Conservation (phyloP, 2,329 filamentous ascomycete genomes). For the Neopestalotiopsis rosae region DNA sequence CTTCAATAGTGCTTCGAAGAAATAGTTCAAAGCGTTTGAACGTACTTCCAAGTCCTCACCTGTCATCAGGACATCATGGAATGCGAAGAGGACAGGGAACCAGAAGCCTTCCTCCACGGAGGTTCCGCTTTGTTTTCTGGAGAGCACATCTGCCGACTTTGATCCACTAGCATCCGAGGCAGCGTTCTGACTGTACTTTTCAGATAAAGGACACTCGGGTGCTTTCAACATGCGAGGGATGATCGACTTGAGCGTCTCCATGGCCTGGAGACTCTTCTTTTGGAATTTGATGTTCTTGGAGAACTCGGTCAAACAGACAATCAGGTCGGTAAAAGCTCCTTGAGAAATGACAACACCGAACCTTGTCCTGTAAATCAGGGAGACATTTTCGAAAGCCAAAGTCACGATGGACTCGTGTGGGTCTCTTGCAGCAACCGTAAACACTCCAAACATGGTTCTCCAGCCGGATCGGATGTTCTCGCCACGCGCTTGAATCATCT, state of each 20-base stretch:
- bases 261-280: slow-evolving; percentile 95
- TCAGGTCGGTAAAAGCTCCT: slow-evolving; percentile 93
- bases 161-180: slow-evolving; percentile 41
- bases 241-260: slow-evolving; percentile 92
- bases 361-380: slow-evolving; percentile 91
- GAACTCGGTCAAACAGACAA: slow-evolving; percentile 96
- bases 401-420: slow-evolving; percentile 96
- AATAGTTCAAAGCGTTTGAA: slow-evolving; percentile 88
- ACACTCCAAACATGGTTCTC: slow-evolving; percentile 99
- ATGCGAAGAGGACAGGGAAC: slow-evolving; percentile 97
- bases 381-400: slow-evolving; percentile 95
- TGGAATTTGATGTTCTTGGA: slow-evolving; percentile 99
- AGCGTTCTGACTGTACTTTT: slow-evolving; percentile 50
- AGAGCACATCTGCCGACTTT: slow-evolving; percentile 49
- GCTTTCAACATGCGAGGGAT: slow-evolving; percentile 95
- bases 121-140: slow-evolving; percentile 72
- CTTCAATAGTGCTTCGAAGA: slow-evolving; percentile 90
- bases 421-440: slow-evolving; percentile 92
- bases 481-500: slow-evolving; percentile 98
- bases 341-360: slow-evolving; percentile 97
- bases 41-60: slow-evolving; percentile 97
- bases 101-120: slow-evolving; percentile 97
- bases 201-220: slow-evolving; percentile 89
- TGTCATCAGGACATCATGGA: slow-evolving; percentile 99
- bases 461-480: slow-evolving; percentile 98